Percentiles rank a stretch among this genome's conserved stretches.
Conservation (phyloP, 352 stramenopile genomes). For the Stramenopiles sp. region DNA sequence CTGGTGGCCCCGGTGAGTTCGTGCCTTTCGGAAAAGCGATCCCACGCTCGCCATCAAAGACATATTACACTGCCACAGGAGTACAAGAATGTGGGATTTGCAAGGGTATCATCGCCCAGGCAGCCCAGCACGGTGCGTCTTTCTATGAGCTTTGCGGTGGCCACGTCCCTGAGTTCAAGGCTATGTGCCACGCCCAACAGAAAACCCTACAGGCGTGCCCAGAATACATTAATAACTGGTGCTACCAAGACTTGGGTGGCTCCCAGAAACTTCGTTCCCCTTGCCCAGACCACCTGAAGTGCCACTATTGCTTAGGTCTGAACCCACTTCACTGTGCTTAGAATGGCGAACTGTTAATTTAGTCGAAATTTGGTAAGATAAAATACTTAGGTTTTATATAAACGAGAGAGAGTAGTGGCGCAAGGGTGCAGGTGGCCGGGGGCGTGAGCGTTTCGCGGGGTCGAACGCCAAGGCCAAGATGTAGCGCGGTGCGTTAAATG, state of each 20-base stretch:
- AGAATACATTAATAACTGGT: background rate
- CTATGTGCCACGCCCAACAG: background rate
- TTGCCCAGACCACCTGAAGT: background rate
- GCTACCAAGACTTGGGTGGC: constrained; percentile 2
- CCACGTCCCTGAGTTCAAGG: background rate
- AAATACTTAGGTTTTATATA: too few relatives aligned
- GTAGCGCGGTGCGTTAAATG: too few relatives aligned
- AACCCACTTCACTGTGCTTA: constrained; percentile 1
- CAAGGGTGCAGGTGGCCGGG: too few relatives aligned
- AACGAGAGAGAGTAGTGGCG: too few relatives aligned
- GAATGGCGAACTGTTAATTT: too few relatives aligned
- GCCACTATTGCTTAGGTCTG: background rate
- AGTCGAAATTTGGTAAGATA: too few relatives aligned
- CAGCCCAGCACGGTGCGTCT: background rate
- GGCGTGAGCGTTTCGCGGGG: too few relatives aligned
- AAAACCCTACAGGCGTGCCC: background rate
- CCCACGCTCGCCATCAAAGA: background rate
- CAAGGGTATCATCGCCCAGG: background rate
- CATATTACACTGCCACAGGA: constrained; percentile 1
- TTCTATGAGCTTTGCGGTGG: background rate
- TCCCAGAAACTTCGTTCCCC: constrained; percentile 4
- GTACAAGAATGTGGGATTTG: constrained; percentile 1
- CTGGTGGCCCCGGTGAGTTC: background rate
- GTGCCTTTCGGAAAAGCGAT: background rate
- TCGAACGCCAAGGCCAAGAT: too few relatives aligned